A percentile compares a stretch with the other conserved stretches of the same genome.
Conservation (phyloP, 192 early-diverging fungal genomes). For the Rhizoclosmatium globosum region DNA sequence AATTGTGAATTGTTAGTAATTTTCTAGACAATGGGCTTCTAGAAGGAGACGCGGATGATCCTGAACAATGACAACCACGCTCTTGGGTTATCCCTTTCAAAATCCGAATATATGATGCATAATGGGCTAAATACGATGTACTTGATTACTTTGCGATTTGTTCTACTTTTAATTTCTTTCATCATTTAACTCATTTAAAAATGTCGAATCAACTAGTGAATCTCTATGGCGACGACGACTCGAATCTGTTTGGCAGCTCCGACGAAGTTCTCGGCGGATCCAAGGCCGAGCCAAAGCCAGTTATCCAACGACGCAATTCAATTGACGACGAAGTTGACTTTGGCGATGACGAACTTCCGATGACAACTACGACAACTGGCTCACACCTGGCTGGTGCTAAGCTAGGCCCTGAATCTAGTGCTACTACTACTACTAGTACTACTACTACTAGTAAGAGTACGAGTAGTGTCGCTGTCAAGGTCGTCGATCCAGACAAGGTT, state of each 20-base stretch:
- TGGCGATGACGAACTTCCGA: background rate
- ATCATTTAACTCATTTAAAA: background rate
- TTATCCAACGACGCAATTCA: background rate
- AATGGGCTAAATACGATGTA: no score
- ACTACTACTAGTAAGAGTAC: background rate
- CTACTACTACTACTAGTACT: no score
- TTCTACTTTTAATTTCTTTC: no score
- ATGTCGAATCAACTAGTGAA: background rate
- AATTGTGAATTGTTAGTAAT: no score
- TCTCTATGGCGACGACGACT: constrained; percentile 4
- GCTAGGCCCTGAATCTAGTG: no score
- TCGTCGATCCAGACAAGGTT: constrained; percentile 13
- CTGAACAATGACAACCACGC: no score
- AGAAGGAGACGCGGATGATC: no score
- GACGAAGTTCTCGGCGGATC: background rate
- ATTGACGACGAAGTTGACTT: constrained; percentile 19
- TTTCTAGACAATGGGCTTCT: no score
- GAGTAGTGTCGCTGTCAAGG: background rate
- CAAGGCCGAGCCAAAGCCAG: background rate
- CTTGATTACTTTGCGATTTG: no score
- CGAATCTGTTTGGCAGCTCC: background rate
- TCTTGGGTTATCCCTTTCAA: no score
- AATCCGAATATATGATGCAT: no score
- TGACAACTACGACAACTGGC: background rate
- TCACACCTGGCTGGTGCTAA: no score